These are phyloP conservation scores for Monilinia fructigena DNA, from an alignment of 2,329 filamentous ascomycete species.

Conservation along the genomic window DNA sequence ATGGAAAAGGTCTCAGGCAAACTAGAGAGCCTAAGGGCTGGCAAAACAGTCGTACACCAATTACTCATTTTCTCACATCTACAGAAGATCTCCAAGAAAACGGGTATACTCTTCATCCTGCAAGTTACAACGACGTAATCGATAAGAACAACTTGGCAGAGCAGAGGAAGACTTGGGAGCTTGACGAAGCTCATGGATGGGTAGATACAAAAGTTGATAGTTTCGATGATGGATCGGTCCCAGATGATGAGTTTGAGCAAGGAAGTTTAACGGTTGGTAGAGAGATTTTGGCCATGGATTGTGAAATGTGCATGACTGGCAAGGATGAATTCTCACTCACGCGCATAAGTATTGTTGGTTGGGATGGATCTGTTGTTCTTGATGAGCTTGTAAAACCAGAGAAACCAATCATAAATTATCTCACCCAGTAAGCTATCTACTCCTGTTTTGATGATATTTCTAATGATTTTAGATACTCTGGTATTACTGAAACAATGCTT, in stretches of 20 bases:
- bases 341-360: conserved; percentile 80
- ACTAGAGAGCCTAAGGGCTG: conserved; percentile 64
- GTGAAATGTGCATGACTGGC: conserved; percentile 94
- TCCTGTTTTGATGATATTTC: conserved; percentile 26
- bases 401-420: conserved; percentile 85
- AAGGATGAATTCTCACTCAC: conserved; percentile 79
- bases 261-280: conserved; percentile 83
- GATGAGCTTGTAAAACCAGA: conserved; percentile 92
- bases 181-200: conserved; percentile 66
- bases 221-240: conserved; percentile 65
- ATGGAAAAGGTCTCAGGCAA: conserved; percentile 57
- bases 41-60: conserved; percentile 74
- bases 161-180: conserved; percentile 50
- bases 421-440: conserved; percentile 60
- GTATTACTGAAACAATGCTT: conserved; percentile 85
- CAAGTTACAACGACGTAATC: conserved; percentile 58
- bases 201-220: conserved; percentile 70
- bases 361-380: conserved; percentile 78
- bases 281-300: conserved; percentile 79
- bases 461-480: conserved; percentile 61
- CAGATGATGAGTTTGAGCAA: conserved; percentile 69
- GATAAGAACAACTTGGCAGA: conserved; percentile 54
- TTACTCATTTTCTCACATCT: conserved; percentile 74
- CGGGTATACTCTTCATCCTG: conserved; percentile 81
- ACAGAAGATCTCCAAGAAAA: conserved; percentile 76